Evolutionary conservation across 306 rosid genomes (phyloP), one percentile per base, ranked within the genome.

Genomic region (Rubus idaeus): DNA sequence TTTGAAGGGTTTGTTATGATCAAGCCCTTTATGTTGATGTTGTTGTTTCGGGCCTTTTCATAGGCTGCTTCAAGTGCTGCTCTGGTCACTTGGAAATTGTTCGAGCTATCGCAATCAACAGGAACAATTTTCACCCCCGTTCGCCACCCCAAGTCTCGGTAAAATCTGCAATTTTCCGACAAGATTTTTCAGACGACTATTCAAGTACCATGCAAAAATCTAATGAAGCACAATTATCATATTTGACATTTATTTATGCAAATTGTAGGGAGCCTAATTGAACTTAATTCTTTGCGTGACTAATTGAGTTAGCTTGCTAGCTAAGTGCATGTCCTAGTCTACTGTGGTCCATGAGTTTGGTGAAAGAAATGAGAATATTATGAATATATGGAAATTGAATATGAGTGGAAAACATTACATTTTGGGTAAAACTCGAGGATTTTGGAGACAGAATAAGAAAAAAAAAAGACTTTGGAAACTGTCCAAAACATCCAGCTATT

Each of bases 1-100:
- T 94, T 92, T 44, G 98, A 94, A 1, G 98, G 98, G 83, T 90
- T 94, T 58, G 98, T 88, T 69, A 94, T 70, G 84, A 94, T 70
- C 77, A 94, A 30, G 6, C 98, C 98, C 75, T 86, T 94, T 2
- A 94, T 80, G 0, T 90, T 94, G 71, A 92, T 89, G 57, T 84
- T 83, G 65, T 79, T 55, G 7, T 86, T 83, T 81, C 57, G 49
- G 14, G 98, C 97, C 23, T 89, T 88, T 6, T 84, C 71, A 44
- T 92, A 89, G 5, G 97, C 86, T 80, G 21, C 71, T 87, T 89
- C 97, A 10, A 95, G 77, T 39, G 96, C 92, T 82, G 61, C 75
- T 83, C 66, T 86, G 52, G 93, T 95, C 55, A 95, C 77, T 63
- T 68, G 80, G 88, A 90, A 95, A 41, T 83, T 81, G 93, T 92